Evolutionary conservation across 257 asterid species (phyloP).

Genomic region (Solanum corneliomulleri): DNA sequence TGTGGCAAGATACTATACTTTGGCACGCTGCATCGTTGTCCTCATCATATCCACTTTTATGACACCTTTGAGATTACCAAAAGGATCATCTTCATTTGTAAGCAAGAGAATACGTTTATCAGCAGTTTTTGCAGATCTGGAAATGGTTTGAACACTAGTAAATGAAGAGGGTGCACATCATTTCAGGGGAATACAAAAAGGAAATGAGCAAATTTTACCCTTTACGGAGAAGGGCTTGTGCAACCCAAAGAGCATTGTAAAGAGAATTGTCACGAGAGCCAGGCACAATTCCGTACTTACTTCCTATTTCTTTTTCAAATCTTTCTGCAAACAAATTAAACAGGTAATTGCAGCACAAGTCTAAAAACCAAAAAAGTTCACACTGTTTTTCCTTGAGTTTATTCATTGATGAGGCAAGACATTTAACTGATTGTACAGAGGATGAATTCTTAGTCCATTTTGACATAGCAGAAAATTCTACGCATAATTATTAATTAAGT

Average conservation of each 20-base stretch:
- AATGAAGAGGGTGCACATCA: neutral
- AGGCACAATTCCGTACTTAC: slow-evolving; percentile 67
- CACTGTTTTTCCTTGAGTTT: neutral
- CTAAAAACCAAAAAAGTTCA: neutral
- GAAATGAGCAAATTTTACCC: slow-evolving; percentile 34
- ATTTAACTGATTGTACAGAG: neutral
- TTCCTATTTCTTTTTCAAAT: slow-evolving; percentile 65
- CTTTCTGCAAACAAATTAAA: slow-evolving; percentile 43
- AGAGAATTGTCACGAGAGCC: slow-evolving; percentile 93
- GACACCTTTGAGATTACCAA: slow-evolving; percentile 71
- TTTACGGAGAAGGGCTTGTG: slow-evolving; percentile 90
- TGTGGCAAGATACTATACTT: slow-evolving; percentile 29
- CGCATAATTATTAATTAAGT: neutral
- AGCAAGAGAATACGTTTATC: slow-evolving; percentile 77
- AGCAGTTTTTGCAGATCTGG: slow-evolving; percentile 74
- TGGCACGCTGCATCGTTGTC: slow-evolving; percentile 90
- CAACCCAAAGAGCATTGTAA: slow-evolving; percentile 95
- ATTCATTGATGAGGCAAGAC: neutral
- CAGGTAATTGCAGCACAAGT: neutral
- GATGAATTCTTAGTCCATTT: neutral
- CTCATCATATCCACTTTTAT: slow-evolving; percentile 87
- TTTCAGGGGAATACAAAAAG: neutral
- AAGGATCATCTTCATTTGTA: slow-evolving; percentile 98
- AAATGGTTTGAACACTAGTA: slow-evolving; percentile 1
- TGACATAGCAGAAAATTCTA: neutral